Percentiles rank a stretch among this genome's conserved stretches.
Evolutionary conservation across 2,329 filamentous ascomycete genomes (phyloP).

Genomic region (Didymellaceae sp.): DNA sequence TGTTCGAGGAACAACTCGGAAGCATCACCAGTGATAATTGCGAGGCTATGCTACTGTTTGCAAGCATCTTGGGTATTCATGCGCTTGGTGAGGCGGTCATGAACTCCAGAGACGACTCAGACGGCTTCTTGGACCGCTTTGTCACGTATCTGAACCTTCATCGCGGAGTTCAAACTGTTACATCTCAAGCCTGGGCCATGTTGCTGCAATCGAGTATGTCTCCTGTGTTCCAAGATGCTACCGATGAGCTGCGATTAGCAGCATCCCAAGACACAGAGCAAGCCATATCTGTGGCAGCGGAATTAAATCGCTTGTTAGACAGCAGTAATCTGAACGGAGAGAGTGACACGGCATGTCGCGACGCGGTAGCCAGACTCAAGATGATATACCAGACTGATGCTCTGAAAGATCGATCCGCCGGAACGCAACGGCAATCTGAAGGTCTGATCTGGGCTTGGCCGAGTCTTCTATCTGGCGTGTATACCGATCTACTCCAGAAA

Average conservation of each 20-base stretch:
- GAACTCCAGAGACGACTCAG: constrained; percentile 9
- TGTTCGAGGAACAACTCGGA: constrained; percentile 14
- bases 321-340: constrained; percentile 9
- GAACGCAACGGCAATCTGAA: background rate
- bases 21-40: constrained; percentile 20
- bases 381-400: constrained; percentile 19
- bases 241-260: constrained; percentile 4
- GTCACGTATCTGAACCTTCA: constrained; percentile 27
- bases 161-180: constrained; percentile 23
- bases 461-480: constrained; percentile 23
- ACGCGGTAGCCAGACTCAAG: constrained; percentile 20
- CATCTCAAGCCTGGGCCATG: constrained; percentile 17
- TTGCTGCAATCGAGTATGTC: constrained; percentile 21
- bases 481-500: constrained; percentile 25
- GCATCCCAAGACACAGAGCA: constrained; percentile 9
- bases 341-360: constrained; percentile 15
- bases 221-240: constrained; percentile 12
- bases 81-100: constrained; percentile 25
- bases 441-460: constrained; percentile 29
- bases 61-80: constrained; percentile 22
- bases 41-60: constrained; percentile 24
- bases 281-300: constrained; percentile 10
- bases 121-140: constrained; percentile 25
- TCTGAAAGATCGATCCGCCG: background rate
- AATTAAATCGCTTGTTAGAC: constrained; percentile 20